Evolutionary conservation across 352 stramenopile genomes (phyloP), one percentile per base, ranked within the genome.

Genomic region (Globisporangium alternatum): DNA sequence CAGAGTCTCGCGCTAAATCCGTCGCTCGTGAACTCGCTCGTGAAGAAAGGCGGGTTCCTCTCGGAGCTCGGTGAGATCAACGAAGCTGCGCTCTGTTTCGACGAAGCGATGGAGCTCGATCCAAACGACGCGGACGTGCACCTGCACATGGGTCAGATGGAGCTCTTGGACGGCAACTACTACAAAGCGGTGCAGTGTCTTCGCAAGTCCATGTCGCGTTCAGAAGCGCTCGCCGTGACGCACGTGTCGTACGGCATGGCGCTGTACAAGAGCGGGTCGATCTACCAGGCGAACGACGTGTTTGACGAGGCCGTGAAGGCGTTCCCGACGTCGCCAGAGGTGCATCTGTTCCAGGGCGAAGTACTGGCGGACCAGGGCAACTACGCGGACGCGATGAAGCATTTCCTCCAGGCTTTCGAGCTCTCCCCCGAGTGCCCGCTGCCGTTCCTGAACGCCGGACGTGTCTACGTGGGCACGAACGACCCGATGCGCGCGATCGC

Each of bases 231-330:
- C 30, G 78, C 83, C 0, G 82, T 93, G 17, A 91, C 78, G 0
- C 80, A 93, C 51, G 77, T 95, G 12, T 88, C 83, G 21, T 95
- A 93, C 68, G 86, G 81, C 47, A 95, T 93, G 85, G 86, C 86
- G 56, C 75, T 95, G 15, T 95, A 93, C 72, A 93, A 93, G 62
- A 90, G 83, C 44, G 85, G 86, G 3, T 95, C 85, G 0, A 76
- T 83, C 21, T 93, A 88, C 64, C 86, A 95, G 68, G 83, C 84
- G 12, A 85, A 89, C 60, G 86, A 95, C 56, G 79, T 93, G 54
- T 95, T 95, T 31, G 68, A 88, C 2, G 80, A 90, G 33, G 86
- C 86, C 1, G 75, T 76, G 13, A 80, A 68, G 41, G 69, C 68
- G 28, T 95, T 95, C 55, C 83, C 85, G 1, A 67, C 79, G 44